A percentile compares a stretch with the other conserved stretches of the same genome.
phyloP scores from a whole-genome alignment of 2,329 filamentous ascomycete genomes.

The Hypoxylon sp. region DNA sequence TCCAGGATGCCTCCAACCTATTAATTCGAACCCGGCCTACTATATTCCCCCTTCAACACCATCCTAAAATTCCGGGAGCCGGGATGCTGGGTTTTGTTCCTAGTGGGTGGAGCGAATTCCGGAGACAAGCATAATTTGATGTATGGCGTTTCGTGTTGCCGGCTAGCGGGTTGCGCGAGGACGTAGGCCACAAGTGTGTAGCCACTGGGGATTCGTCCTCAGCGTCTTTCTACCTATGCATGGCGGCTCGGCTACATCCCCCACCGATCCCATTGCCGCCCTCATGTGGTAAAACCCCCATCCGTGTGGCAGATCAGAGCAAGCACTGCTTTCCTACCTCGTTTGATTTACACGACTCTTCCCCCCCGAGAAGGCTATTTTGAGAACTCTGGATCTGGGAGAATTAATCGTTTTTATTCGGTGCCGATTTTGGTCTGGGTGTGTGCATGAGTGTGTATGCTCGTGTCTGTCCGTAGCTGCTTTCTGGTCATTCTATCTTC shows the following conservation, averaged over 20 bases:
- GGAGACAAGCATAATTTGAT: conserved; percentile 22
- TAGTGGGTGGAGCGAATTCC: conserved; percentile 22
- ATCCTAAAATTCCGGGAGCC: conserved; percentile 21
- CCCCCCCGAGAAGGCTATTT: conserved; percentile 30
- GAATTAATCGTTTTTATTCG: conserved; percentile 17
- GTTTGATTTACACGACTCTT: conserved; percentile 20
- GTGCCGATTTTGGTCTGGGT: conserved; percentile 22
- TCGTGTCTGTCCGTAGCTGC: conserved; percentile 1
- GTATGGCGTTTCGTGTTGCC: conserved; percentile 48
- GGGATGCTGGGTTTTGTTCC: conserved; percentile 31
- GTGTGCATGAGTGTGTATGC: conserved; percentile 30
- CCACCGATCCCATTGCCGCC: conserved; percentile 39
- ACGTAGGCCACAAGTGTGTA: conserved; percentile 30
- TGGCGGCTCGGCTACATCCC: conserved; percentile 40
- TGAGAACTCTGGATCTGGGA: conserved; percentile 24
- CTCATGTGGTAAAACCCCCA: conserved; percentile 25
- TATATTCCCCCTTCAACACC: conserved; percentile 7
- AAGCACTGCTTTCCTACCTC: conserved; percentile 13
- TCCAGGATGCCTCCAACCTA: conserved; percentile 13
- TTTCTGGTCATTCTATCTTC: conserved; percentile 10
- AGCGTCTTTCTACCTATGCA: conserved; percentile 32
- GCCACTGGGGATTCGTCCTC: conserved; percentile 27
- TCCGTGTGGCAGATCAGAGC: conserved; percentile 40
- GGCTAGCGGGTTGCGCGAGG: conserved; percentile 40
- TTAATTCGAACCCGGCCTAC: conserved; percentile 24